Conservation (phyloP, 2,329 filamentous ascomycete species). For the Penicillium sp. region DNA sequence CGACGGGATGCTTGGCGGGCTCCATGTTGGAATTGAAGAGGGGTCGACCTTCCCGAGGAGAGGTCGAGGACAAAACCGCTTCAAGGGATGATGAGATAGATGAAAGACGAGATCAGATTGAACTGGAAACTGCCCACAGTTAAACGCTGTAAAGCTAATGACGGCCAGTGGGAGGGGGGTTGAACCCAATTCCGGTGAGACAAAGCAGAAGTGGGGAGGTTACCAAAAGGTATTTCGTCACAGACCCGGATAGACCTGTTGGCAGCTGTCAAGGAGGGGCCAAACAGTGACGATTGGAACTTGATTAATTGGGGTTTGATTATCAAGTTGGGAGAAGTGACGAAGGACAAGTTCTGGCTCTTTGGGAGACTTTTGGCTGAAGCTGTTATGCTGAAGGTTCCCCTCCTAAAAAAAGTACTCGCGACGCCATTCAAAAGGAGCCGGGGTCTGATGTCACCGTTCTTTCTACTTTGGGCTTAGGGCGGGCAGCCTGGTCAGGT, state of each 20-base stretch:
- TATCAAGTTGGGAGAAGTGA: not conserved
- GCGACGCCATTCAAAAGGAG: not conserved
- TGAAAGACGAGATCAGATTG: slow-evolving; percentile 13
- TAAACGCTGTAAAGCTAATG: slow-evolving; percentile 24
- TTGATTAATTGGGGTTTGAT: not conserved
- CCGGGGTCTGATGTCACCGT: slow-evolving; percentile 14
- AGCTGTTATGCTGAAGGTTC: not conserved
- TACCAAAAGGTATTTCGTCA: slow-evolving; percentile 24
- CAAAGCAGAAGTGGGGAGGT: slow-evolving; percentile 43
- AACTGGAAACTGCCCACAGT: slow-evolving; percentile 17
- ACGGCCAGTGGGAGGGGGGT: slow-evolving; percentile 33
- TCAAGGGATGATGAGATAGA: slow-evolving; percentile 10
- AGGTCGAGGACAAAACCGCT: slow-evolving; percentile 24
- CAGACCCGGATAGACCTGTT: slow-evolving; percentile 16
- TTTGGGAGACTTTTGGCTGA: not conserved
- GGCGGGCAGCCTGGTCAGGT: slow-evolving; percentile 13
- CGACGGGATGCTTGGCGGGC: slow-evolving; percentile 37
- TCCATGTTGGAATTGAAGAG: slow-evolving; percentile 29
- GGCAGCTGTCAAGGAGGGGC: slow-evolving; percentile 19
- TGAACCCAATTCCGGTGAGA: slow-evolving; percentile 45
- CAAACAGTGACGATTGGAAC: slow-evolving; percentile 6
- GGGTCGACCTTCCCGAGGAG: slow-evolving; percentile 16
- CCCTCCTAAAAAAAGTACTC: not conserved
- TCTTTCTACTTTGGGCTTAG: slow-evolving; percentile 23
- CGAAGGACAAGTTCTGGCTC: not conserved